Base-by-base conservation (phyloP, 768 basidiomycete species). In the Xerocomellus intermedius region DNA sequence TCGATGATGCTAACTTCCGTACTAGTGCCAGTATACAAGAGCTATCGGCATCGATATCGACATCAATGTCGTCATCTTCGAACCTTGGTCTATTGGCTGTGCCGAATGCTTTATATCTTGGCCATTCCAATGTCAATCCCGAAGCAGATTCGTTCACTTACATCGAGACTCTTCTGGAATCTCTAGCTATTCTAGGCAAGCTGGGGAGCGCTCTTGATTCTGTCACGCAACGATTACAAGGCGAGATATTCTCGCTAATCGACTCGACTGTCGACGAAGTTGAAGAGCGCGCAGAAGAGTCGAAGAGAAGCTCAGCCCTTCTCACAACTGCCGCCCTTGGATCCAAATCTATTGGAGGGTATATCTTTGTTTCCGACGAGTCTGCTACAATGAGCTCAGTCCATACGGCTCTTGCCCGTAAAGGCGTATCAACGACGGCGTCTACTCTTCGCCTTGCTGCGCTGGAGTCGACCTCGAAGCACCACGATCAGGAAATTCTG, bases 91-190 rank as follows among this genome's bases (percentile, higher is more conserved):
- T 53, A 41, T 52, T 63, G 51, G 47, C 63, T 41, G 38, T 47
- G 44, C 53, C 70, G 16, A 56, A 57, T 39, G 56, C 67, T 47
- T 32, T 53, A 17, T 64, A 68, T 13, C 54, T 65, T 22, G 62
- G 58, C 6, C 64, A 67, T 22, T 61, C 60, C 50, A 68, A 60
- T 57, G 55, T 56, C 55, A 95, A 94, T 64, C 94, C 95, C 5
- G 97, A 99, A 73, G 79, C 84, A 10, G 93, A 99, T 67, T 94
- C 93, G 0, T 99, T 97, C 71, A 73, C 84, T 5, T 98, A 98
- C 65, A 87, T 98, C 60, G 97, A 98, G 73, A 89, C 84, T 2
- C 78, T 98, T 7, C 75, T 98, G 8, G 97, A 98, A 70, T 89
- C 94, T n/a, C 77, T 98, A 13, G 88, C 94, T 14, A 87, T 94